These are phyloP conservation scores for Ceratobasidium sp. DNA, from an alignment of 1,284 basidiomycete genomes.

Conservation along the genomic window DNA sequence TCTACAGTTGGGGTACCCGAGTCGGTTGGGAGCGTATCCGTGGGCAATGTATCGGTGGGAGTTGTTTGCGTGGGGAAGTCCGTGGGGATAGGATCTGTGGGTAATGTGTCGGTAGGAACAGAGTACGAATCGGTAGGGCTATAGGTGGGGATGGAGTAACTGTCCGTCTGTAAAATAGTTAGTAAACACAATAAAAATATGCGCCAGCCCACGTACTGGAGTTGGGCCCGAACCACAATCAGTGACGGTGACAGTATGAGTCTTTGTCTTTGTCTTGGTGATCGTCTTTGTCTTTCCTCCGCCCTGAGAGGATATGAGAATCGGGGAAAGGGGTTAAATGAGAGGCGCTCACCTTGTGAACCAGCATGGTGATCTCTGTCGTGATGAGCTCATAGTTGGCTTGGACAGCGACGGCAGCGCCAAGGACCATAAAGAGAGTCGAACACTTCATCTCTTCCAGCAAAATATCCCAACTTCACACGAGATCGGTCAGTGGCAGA, in stretches of 20 bases:
- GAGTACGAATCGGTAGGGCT: not conserved
- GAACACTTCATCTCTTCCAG: slow-evolving; percentile 16
- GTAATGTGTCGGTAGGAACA: slow-evolving; percentile 6
- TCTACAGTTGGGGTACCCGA: not conserved
- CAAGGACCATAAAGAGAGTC: slow-evolving; percentile 10
- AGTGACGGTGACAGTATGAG: slow-evolving; percentile 21
- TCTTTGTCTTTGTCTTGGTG: slow-evolving; percentile 28
- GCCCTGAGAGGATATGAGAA: not conserved
- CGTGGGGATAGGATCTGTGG: slow-evolving; percentile 2
- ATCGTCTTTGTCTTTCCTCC: slow-evolving; percentile 18
- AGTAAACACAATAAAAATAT: too few species aligned
- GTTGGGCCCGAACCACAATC: slow-evolving; percentile 16
- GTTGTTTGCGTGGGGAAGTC: not conserved
- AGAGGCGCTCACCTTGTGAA: slow-evolving; percentile 14
- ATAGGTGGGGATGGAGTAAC: not conserved
- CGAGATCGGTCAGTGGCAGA: slow-evolving; percentile 1
- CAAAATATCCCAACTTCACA: not conserved
- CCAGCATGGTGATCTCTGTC: slow-evolving; percentile 30
- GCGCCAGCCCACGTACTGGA: too few species aligned
- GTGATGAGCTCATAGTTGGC: slow-evolving; percentile 29
- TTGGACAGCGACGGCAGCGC: slow-evolving; percentile 2
- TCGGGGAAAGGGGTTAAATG: too few species aligned
- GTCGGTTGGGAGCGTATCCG: slow-evolving; percentile 10
- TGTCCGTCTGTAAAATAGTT: too few species aligned
- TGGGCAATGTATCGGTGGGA: too few species aligned